Evolutionary conservation across 768 basidiomycete species (phyloP).

Genomic region (Phallus indusiatus): DNA sequence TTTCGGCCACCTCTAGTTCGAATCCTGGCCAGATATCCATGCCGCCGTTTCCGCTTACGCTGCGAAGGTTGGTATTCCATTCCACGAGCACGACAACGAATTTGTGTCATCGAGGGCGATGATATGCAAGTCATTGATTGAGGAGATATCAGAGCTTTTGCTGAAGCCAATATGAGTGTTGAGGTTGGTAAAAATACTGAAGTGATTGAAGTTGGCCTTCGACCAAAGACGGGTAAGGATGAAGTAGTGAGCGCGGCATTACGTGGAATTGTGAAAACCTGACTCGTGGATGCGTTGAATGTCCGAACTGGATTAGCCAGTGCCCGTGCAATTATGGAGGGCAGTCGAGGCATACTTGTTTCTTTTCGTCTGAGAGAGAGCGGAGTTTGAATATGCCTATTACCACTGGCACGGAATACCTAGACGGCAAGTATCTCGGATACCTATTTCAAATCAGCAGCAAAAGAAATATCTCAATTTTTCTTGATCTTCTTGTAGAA

Average conservation of each 20-base stretch:
- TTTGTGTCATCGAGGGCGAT: slow-evolving; percentile 27
- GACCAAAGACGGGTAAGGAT: slow-evolving; percentile 18
- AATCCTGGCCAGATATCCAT: slow-evolving; percentile 80
- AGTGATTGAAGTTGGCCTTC: slow-evolving; percentile 27
- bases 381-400: background rate
- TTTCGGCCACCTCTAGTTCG: slow-evolving; percentile 59
- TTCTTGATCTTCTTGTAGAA: too few species aligned
- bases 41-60: slow-evolving; percentile 83
- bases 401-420: too few species aligned
- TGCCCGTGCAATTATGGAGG: slow-evolving; percentile 28
- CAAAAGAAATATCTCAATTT: too few species aligned
- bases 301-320: slow-evolving; percentile 22
- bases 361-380: background rate
- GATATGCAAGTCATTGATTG: slow-evolving; percentile 6
- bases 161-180: background rate
- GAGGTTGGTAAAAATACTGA: slow-evolving; percentile 22
- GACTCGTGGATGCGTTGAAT: background rate
- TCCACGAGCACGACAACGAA: slow-evolving; percentile 62
- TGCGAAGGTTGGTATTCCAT: slow-evolving; percentile 97
- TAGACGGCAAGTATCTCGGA: background rate
- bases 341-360: slow-evolving; percentile 34
- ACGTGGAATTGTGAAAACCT: background rate
- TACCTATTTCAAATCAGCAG: too few species aligned
- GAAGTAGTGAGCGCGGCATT: slow-evolving; percentile 9
- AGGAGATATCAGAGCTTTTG: background rate